phyloP scores from a whole-genome alignment of 768 basidiomycete genomes.

The Tulasnella sp. region DNA sequence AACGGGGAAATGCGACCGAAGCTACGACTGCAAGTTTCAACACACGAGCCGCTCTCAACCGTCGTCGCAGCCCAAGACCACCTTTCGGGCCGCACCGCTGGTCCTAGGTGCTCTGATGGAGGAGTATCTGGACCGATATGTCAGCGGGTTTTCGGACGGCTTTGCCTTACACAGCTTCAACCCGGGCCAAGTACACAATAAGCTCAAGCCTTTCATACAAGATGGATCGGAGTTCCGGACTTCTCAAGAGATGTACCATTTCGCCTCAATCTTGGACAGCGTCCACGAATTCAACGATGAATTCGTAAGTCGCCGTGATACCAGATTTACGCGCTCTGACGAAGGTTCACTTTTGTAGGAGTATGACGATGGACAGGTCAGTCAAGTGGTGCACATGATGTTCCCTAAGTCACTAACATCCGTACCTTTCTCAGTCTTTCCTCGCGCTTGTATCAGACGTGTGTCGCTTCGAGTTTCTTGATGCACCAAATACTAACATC shows the following conservation, averaged over 20 bases:
- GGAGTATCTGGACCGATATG: not conserved
- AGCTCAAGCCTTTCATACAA: not conserved
- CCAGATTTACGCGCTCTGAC: not conserved
- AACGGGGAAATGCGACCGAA: not conserved
- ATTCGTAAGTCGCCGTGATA: slow-evolving; percentile 33
- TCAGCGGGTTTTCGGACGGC: not conserved
- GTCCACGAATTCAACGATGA: slow-evolving; percentile 31
- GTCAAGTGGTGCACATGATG: slow-evolving; percentile 23
- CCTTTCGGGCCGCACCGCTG: not conserved
- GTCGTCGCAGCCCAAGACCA: not conserved
- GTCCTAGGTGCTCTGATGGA: not conserved
- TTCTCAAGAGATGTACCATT: slow-evolving; percentile 47
- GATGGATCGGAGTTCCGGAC: slow-evolving; percentile 45
- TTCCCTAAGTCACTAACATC: not conserved
- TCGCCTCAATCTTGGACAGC: slow-evolving; percentile 33
- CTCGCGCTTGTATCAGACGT: slow-evolving; percentile 42
- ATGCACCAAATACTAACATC: slow-evolving; percentile 33
- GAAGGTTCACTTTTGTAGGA: slow-evolving; percentile 39
- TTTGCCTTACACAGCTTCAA: not conserved
- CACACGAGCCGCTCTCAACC: not conserved
- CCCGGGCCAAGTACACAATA: not conserved
- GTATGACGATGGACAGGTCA: slow-evolving; percentile 48
- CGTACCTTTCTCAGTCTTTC: slow-evolving; percentile 39
- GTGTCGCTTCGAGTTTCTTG: slow-evolving; percentile 22
- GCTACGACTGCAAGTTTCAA: not conserved